Evolutionary conservation across 2,329 filamentous ascomycete species (phyloP).

Genomic region (Microdochium nivale): DNA sequence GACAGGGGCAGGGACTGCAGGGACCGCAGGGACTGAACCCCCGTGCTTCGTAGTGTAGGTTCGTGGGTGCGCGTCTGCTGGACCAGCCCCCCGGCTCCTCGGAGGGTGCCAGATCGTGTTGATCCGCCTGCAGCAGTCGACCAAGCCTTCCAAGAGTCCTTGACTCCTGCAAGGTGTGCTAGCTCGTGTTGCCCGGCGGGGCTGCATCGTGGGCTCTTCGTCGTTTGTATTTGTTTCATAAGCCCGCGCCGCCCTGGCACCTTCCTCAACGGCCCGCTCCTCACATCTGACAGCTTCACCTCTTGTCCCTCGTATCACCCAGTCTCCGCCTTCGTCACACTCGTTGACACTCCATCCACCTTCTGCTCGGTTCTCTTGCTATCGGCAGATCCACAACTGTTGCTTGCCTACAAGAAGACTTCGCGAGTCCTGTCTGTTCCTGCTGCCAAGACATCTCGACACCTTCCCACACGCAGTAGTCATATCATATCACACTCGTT

Average conservation of each 20-base stretch:
- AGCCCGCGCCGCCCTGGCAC: background rate
- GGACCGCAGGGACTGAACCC: too few relatives aligned
- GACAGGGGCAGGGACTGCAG: too few relatives aligned
- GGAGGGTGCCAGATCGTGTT: too few relatives aligned
- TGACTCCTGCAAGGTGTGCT: background rate
- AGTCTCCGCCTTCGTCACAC: background rate
- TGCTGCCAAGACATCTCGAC: background rate
- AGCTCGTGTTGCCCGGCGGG: background rate
- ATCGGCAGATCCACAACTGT: background rate
- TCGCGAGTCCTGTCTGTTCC: background rate
- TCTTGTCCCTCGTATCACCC: background rate
- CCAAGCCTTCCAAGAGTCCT: too few relatives aligned
- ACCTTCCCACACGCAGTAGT: background rate
- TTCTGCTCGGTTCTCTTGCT: background rate
- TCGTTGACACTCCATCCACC: background rate
- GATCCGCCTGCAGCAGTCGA: too few relatives aligned
- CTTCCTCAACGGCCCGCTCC: background rate
- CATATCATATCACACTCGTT: background rate
- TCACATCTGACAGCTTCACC: background rate
- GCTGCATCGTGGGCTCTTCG: background rate
- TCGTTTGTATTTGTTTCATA: background rate
- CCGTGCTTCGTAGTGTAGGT: too few relatives aligned
- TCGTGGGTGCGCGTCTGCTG: background rate
- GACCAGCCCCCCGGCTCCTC: background rate
- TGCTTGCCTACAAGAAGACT: background rate